These are phyloP conservation scores for Calonectria multiphialidica DNA, from an alignment of 2,329 filamentous ascomycete genomes.

Conservation along the genomic window DNA sequence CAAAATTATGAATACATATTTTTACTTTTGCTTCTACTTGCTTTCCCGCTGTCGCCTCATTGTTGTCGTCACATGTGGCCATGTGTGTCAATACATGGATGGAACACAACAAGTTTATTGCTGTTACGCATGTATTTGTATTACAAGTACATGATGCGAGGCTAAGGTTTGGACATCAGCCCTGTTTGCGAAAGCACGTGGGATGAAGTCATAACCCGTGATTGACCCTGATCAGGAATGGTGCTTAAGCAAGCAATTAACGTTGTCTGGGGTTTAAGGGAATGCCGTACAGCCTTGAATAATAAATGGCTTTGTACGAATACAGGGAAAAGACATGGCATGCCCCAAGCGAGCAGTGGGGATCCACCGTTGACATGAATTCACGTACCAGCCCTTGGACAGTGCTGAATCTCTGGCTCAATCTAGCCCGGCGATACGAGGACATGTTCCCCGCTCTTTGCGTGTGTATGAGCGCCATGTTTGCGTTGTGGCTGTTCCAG, in stretches of 20 bases:
- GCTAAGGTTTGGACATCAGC: not conserved
- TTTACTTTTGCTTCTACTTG: not conserved
- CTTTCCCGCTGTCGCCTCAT: not conserved
- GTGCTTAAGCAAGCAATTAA: not conserved
- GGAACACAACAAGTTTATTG: not conserved
- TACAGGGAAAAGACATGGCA: not conserved
- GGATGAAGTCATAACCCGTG: constrained; percentile 15
- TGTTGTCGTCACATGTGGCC: not conserved
- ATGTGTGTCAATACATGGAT: not conserved
- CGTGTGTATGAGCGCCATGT: not conserved
- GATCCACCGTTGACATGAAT: not conserved
- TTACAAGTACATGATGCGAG: not conserved
- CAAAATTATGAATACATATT: constrained; percentile 13
- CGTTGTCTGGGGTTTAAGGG: not conserved
- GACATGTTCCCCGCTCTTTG: not conserved
- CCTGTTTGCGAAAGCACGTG: not conserved
- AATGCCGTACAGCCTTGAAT: not conserved
- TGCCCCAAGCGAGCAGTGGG: not conserved
- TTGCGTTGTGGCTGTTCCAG: constrained; percentile 6
- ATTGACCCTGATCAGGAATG: not conserved
- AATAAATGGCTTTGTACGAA: too few relatives aligned
- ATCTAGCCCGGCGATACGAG: not conserved
- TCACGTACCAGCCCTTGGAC: not conserved
- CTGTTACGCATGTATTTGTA: not conserved
- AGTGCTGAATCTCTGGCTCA: not conserved